Evolutionary conservation across 352 stramenopile genomes (phyloP).

Genomic region (Plasmopara halstedii): DNA sequence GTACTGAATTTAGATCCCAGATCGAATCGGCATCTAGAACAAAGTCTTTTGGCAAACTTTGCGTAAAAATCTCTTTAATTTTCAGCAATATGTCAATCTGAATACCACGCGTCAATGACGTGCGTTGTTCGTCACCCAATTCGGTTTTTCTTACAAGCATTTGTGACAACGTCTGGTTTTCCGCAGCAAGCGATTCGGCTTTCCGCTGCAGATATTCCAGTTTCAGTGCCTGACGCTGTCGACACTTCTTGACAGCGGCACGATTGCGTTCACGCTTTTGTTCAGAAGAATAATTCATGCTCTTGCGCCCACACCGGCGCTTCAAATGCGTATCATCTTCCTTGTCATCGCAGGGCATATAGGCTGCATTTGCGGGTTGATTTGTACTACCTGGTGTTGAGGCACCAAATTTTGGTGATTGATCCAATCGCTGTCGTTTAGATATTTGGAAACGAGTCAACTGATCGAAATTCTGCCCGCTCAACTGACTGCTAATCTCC

Average conservation of each 20-base stretch:
- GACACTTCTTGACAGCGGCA: constrained; percentile 80
- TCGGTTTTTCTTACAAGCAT: constrained; percentile 70
- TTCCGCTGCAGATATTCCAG: constrained; percentile 74
- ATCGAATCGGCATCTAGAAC: constrained; percentile 78
- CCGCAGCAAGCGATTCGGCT: constrained; percentile 47
- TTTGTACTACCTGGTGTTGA: not conserved
- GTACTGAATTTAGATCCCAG: constrained; percentile 79
- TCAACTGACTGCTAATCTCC: not conserved
- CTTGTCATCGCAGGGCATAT: constrained; percentile 1
- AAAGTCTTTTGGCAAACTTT: constrained; percentile 80
- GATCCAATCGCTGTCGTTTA: constrained; percentile 8
- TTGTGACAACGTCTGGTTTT: constrained; percentile 67
- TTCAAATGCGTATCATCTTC: constrained; percentile 28
- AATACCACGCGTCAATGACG: constrained; percentile 66
- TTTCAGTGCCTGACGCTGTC: constrained; percentile 73
- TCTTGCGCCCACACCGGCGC: constrained; percentile 70
- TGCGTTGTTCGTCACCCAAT: constrained; percentile 43
- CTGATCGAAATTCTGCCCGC: constrained; percentile 1
- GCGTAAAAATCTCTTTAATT: constrained; percentile 85
- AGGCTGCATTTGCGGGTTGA: not conserved
- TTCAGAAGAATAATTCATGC: constrained; percentile 82
- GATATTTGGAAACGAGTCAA: constrained; percentile 6
- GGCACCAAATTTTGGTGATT: not conserved
- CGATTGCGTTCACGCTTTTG: constrained; percentile 80
- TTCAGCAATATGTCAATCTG: constrained; percentile 85